Evolutionary conservation across 257 asterid species (phyloP).

Genomic region (Solanum dulcamara): DNA sequence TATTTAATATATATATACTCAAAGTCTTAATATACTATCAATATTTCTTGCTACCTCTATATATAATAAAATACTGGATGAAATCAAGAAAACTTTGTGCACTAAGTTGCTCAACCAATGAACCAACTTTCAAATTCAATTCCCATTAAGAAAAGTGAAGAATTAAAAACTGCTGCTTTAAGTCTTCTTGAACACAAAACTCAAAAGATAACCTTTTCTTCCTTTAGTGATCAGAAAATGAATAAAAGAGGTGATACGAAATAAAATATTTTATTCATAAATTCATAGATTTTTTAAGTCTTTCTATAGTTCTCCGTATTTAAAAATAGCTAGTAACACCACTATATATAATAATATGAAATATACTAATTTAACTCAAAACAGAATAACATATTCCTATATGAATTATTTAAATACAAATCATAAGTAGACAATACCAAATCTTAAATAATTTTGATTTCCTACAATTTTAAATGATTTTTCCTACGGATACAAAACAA

Average conservation of each 20-base stretch:
- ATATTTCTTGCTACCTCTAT: neutral
- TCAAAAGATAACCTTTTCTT: conserved; percentile 1
- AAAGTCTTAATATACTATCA: neutral
- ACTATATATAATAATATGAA: too few relatives aligned
- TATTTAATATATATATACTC: neutral
- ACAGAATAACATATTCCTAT: neutral
- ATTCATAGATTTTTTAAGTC: neutral
- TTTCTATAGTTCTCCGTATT: too few relatives aligned
- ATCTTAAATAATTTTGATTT: neutral
- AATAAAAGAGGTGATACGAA: neutral
- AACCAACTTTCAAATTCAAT: neutral
- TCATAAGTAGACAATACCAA: neutral
- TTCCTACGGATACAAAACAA: neutral
- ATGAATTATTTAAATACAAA: neutral
- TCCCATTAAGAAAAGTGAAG: neutral
- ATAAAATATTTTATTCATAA: neutral
- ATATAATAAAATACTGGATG: neutral
- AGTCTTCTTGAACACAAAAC: neutral
- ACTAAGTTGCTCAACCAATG: neutral
- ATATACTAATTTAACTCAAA: neutral
- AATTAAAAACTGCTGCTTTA: neutral
- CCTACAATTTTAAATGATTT: neutral
- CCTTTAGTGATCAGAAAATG: too few relatives aligned
- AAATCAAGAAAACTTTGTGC: neutral
- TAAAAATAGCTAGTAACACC: neutral